Evolutionary conservation across 2,329 filamentous ascomycete species (phyloP).

Genomic region (Tolypocladium capitatum): DNA sequence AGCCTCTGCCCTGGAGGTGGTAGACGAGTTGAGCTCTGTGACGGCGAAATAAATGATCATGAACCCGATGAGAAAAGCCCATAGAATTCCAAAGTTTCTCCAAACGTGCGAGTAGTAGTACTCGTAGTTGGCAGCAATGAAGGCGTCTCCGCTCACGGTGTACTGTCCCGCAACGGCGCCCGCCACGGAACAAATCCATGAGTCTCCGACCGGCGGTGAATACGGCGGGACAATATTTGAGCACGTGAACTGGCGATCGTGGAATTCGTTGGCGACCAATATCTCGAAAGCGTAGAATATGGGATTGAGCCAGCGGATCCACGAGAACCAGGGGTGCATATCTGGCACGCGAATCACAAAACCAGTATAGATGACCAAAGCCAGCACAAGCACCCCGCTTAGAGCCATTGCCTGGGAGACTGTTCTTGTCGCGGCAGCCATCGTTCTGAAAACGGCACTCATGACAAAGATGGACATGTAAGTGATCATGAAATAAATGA

Average conservation of each 20-base stretch:
- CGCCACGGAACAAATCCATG: constrained; percentile 38
- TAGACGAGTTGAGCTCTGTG: constrained; percentile 51
- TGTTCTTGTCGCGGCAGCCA: constrained; percentile 57
- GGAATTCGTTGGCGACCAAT: constrained; percentile 61
- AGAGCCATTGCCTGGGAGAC: constrained; percentile 43
- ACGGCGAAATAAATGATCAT: constrained; percentile 49
- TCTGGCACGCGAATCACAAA: constrained; percentile 37
- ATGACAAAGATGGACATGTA: constrained; percentile 58
- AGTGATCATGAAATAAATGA: constrained; percentile 60
- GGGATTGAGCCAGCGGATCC: constrained; percentile 65
- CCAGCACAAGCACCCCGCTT: constrained; percentile 41
- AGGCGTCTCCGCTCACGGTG: constrained; percentile 48
- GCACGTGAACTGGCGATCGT: constrained; percentile 43
- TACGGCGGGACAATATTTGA: constrained; percentile 34
- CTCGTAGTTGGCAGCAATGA: constrained; percentile 39
- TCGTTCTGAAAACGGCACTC: constrained; percentile 62
- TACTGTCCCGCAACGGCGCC: constrained; percentile 40
- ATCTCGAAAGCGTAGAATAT: constrained; percentile 64
- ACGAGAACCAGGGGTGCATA: constrained; percentile 59
- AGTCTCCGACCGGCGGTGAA: constrained; percentile 25
- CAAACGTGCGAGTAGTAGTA: constrained; percentile 47
- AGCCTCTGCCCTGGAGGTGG: constrained; percentile 51
- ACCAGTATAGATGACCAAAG: constrained; percentile 47
- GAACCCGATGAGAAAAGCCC: constrained; percentile 52
- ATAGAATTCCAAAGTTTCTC: constrained; percentile 58